phyloP scores from a whole-genome alignment of 495 filamentous ascomycete species.

The Talaromyces liani region DNA sequence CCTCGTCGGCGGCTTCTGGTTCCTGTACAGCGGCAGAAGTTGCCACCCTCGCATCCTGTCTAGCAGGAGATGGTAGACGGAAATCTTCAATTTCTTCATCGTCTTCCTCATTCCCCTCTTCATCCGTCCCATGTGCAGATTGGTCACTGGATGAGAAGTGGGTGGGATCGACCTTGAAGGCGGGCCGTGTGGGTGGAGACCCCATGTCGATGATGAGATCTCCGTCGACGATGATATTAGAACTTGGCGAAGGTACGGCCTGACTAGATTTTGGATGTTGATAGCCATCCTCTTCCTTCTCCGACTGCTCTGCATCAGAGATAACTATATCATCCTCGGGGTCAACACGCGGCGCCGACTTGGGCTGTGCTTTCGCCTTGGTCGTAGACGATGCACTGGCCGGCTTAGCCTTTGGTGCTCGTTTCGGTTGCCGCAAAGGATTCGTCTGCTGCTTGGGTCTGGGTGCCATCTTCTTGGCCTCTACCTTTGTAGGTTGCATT shows the following conservation, averaged over 20 bases:
- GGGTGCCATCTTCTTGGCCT: slow-evolving; percentile 20
- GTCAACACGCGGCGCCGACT: slow-evolving; percentile 10
- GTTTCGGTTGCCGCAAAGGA: slow-evolving; percentile 29
- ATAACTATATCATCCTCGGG: slow-evolving; percentile 18
- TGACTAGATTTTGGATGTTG: slow-evolving; percentile 23
- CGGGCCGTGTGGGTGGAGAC: slow-evolving; percentile 30
- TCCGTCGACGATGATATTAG: slow-evolving; percentile 41
- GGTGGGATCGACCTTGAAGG: slow-evolving; percentile 32
- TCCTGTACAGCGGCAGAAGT: slow-evolving; percentile 6
- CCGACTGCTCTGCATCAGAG: slow-evolving; percentile 20
- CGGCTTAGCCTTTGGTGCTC: slow-evolving; percentile 11
- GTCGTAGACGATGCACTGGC: slow-evolving; percentile 12
- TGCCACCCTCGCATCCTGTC: slow-evolving; percentile 9
- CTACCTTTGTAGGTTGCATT: slow-evolving; percentile 13
- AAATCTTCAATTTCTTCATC: slow-evolving; percentile 33
- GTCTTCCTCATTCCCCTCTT: slow-evolving; percentile 24
- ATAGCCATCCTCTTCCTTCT: slow-evolving; percentile 20
- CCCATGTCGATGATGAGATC: slow-evolving; percentile 47
- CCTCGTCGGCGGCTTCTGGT: slow-evolving; percentile 14
- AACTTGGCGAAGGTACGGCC: slow-evolving; percentile 28
- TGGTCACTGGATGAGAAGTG: slow-evolving; percentile 37
- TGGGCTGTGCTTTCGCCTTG: slow-evolving; percentile 3
- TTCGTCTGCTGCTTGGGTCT: slow-evolving; percentile 28
- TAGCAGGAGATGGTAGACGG: slow-evolving; percentile 31
- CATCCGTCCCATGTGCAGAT: slow-evolving; percentile 23